These are phyloP conservation scores for Xylaria telfairii DNA, from an alignment of 495 filamentous ascomycete species.

Conservation along the genomic window DNA sequence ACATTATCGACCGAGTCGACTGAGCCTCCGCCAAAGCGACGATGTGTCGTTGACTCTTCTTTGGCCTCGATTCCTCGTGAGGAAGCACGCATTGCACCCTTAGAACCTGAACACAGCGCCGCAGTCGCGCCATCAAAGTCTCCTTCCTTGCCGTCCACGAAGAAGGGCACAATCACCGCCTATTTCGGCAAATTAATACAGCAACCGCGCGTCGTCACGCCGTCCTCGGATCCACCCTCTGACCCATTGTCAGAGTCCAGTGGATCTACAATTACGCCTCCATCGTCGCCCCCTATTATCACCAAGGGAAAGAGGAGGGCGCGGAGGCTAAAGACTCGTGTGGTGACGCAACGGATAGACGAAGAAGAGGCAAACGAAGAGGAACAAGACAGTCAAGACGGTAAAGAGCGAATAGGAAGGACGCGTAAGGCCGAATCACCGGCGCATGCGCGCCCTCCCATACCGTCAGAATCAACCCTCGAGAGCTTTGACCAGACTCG, in stretches of 20 bases:
- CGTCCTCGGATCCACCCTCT: slow-evolving; percentile 25
- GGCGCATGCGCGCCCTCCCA: neutral
- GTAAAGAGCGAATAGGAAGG: neutral
- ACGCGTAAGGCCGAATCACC: neutral
- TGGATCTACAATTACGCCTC: slow-evolving; percentile 34
- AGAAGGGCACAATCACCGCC: slow-evolving; percentile 48
- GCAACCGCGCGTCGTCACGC: slow-evolving; percentile 24
- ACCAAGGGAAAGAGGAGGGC: slow-evolving; percentile 30
- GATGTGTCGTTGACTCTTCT: slow-evolving; percentile 18
- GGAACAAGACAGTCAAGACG: neutral
- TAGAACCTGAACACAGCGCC: neutral
- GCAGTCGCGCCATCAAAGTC: neutral
- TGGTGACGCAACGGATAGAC: slow-evolving; percentile 11
- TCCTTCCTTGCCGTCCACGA: slow-evolving; percentile 24
- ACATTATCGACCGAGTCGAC: slow-evolving; percentile 23
- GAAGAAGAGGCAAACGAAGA: slow-evolving; percentile 10
- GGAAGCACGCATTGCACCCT: neutral
- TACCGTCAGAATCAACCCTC: slow-evolving; percentile 19
- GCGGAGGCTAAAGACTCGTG: slow-evolving; percentile 47
- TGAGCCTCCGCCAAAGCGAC: slow-evolving; percentile 32
- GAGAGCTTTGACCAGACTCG: slow-evolving; percentile 17
- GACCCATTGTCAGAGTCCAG: slow-evolving; percentile 25
- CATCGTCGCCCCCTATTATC: slow-evolving; percentile 36
- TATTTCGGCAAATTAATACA: slow-evolving; percentile 47
- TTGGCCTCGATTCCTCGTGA: neutral